These are phyloP conservation scores for Sungouiella blattae DNA, from an alignment of 805 yeast species.

Conservation along the genomic window DNA sequence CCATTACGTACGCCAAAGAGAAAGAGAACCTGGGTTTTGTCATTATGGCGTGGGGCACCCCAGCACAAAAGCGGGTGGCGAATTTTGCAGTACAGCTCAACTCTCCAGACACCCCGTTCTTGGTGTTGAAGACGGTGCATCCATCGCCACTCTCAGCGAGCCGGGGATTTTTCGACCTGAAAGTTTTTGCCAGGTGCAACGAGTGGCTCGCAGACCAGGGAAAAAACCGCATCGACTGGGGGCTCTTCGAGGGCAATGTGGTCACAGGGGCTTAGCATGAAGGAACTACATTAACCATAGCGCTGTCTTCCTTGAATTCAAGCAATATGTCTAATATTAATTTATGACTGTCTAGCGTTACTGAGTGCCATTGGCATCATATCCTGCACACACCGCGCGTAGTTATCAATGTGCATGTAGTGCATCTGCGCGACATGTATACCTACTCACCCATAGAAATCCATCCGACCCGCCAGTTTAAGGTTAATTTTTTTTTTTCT, in stretches of 20 bases:
- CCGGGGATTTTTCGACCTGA: slow-evolving; percentile 73
- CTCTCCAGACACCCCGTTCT: slow-evolving; percentile 31
- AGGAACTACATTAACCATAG: too few species aligned
- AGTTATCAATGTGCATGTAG: too few species aligned
- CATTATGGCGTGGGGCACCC: slow-evolving; percentile 78
- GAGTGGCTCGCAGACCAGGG: slow-evolving; percentile 60
- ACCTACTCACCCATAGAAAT: too few species aligned
- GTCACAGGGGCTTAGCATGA: slow-evolving; percentile 9
- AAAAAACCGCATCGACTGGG: slow-evolving; percentile 63
- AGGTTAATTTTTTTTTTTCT: too few species aligned
- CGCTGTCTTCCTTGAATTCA: too few species aligned
- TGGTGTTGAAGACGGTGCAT: slow-evolving; percentile 74
- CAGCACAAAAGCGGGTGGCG: slow-evolving; percentile 62
- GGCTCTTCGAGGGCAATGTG: slow-evolving; percentile 27
- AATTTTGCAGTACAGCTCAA: slow-evolving; percentile 23
- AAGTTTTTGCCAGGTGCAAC: slow-evolving; percentile 73
- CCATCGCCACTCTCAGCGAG: slow-evolving; percentile 94
- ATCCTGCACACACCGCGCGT: too few species aligned
- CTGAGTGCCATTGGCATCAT: too few species aligned
- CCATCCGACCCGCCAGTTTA: too few species aligned
- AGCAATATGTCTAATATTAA: too few species aligned
- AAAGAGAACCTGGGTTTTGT: slow-evolving; percentile 48
- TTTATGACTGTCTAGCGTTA: too few species aligned
- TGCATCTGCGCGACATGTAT: too few species aligned
- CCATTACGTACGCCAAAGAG: slow-evolving; percentile 46